Evolutionary conservation across 495 filamentous ascomycete genomes (phyloP), one percentile per base, ranked within the genome.

Genomic region (Aspergillus mulundensis): DNA sequence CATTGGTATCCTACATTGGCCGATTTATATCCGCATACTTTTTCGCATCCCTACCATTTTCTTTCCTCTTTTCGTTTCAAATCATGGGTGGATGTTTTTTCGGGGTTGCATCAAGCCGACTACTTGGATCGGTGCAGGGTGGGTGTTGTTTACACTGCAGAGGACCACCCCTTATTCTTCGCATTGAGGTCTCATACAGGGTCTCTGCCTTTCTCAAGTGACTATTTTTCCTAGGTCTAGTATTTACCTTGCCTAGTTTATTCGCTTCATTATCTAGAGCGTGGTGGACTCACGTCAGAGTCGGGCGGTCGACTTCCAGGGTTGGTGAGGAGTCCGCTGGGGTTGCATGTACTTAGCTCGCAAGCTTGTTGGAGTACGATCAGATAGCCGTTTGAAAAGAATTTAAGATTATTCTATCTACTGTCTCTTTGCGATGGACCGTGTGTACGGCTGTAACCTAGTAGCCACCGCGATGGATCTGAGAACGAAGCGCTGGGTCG

Each of bases 21-120:
- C 21, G 15, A 14, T 47, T 40, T 25, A 23, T 44, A 8, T 28
- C 10, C 42, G 11, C 41, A 36, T 47, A 36, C 11, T 11, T 16
- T n/a, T 49, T 19, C 4, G n/a, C n/a, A 21, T 24, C 53, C 45
- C 49, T 45, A 51, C 23, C 36, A 44, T 57, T 42, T 46, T 38
- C 56, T 54, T 56, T 41, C 19, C 24, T 40, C 19, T 44, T 41
- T 12, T 41, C 30, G 30, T 54, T 41, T 44, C 47, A 20, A 36
- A 10, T 20, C 42, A 23, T 21, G 45, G 57, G 45, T 32, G 50
- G 61, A 60, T 54, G 53, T 51, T 64, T 58, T 20, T 19, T 11
- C 39, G 50, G 61, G 53, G 50, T 54, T 59, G 56, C 56, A 65
- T 57, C 57, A 60, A 57, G 45, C 56, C 39, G 50, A 56, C 42